These are phyloP conservation scores for Globisporangium barbulae DNA, from an alignment of 352 stramenopile genomes.

Conservation along the genomic window DNA sequence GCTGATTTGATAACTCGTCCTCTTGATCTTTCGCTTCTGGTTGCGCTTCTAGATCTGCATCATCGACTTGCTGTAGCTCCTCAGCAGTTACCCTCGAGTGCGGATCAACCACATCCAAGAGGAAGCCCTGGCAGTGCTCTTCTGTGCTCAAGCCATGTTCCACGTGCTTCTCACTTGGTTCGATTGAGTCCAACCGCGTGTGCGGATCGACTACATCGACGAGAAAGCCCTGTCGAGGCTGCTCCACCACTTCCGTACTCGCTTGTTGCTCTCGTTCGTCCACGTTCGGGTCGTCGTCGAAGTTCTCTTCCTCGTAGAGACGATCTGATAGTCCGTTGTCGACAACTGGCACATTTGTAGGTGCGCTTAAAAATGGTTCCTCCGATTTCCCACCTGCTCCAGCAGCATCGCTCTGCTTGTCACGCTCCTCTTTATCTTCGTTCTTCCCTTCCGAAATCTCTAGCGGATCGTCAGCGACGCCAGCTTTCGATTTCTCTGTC, in stretches of 20 bases:
- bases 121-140: constrained; percentile 1
- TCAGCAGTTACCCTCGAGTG: background rate
- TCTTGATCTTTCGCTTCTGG: no score
- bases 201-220: background rate
- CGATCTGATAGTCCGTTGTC: background rate
- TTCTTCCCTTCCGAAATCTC: background rate
- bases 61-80: no score
- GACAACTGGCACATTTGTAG: background rate
- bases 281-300: constrained; percentile 22
- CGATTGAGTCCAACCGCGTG: background rate
- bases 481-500: background rate
- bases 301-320: constrained; percentile 31
- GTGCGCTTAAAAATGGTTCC: background rate
- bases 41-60: background rate
- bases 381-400: background rate
- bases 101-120: constrained; percentile 6
- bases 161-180: background rate
- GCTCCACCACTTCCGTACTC: background rate
- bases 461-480: background rate
- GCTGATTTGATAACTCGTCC: background rate
- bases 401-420: background rate
- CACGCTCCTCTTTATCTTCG: background rate
- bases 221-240: background rate
- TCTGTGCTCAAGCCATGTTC: background rate
- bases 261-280: background rate